Evolutionary conservation across 352 stramenopile species (phyloP), one percentile per base, ranked within the genome.

Genomic region (Globisporangium heterothallicum): DNA sequence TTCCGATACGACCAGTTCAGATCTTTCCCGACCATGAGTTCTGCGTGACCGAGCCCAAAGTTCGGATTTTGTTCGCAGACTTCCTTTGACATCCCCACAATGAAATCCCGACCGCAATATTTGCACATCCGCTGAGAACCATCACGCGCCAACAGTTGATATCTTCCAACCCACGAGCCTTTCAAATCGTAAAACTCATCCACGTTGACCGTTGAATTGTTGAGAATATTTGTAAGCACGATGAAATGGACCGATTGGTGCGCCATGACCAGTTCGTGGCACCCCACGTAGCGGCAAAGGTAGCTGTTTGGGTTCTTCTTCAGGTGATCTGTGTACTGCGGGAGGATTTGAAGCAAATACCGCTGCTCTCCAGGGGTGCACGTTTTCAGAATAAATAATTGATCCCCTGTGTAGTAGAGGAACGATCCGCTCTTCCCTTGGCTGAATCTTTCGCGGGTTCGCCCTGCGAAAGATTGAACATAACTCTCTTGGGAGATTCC

Each of bases 181-280:
- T 96, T 96, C 48, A 96, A 63, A 27, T 96, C 86, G 66, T 92
- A 96, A 35, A 92, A 79, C 53, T 92, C 84, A 59, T 96, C 80
- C 24, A 96, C 79, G 56, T 90, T 86, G 41, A 93, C 70, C 2
- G 56, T 83, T 27, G 84, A 69, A 57, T 91, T 95, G 70, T 91
- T 89, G 26, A 96, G 61, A 43, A 96, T 89, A 51, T 93, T 95
- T 12, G 79, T 91, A 30, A 96, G 67, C 49, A 94, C 84, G 49
- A 96, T 94, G 45, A 96, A 94, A 25, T 80, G 66, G 42, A 96
- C 73, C 2, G 78, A 88, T 53, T 92, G 78, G 56, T 93, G 75
- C 35, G 92, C 77, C 66, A 94, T 90, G 26, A 93, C 73, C 34
- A 96, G 56, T 46, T 93, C 83, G 49, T 96, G 84, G 48, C 82